phyloP scores from a whole-genome alignment of 2,329 filamentous ascomycete species.

The Xylogone sp. region DNA sequence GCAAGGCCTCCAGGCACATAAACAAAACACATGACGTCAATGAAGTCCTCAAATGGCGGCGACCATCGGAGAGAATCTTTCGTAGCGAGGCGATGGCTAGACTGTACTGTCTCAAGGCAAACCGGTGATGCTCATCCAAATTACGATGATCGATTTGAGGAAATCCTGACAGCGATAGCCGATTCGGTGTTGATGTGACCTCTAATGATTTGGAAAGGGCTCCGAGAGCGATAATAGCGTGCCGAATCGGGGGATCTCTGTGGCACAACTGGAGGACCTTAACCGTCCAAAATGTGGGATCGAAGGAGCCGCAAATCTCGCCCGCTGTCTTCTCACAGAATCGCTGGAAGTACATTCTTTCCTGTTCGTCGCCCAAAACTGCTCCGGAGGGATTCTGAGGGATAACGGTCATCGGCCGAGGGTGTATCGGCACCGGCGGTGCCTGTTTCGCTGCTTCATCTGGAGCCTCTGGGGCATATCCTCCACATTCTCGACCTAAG shows the following conservation, averaged over 20 bases:
- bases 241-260: slow-evolving; percentile 24
- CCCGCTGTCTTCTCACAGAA: slow-evolving; percentile 28
- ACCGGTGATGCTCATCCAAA: slow-evolving; percentile 27
- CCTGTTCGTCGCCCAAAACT: slow-evolving; percentile 20
- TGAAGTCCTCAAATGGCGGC: slow-evolving; percentile 25
- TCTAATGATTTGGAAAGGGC: slow-evolving; percentile 26
- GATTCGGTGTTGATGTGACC: slow-evolving; percentile 25
- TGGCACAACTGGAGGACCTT: slow-evolving; percentile 29
- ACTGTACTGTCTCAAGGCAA: slow-evolving; percentile 25
- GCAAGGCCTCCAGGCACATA: slow-evolving; percentile 28
- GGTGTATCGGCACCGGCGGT: slow-evolving; percentile 24
- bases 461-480: slow-evolving; percentile 24
- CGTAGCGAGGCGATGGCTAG: slow-evolving; percentile 24
- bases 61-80: slow-evolving; percentile 22
- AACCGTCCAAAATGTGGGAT: slow-evolving; percentile 27
- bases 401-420: slow-evolving; percentile 25
- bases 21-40: slow-evolving; percentile 27
- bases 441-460: slow-evolving; percentile 21
- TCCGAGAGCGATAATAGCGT: slow-evolving; percentile 26
- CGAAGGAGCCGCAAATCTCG: slow-evolving; percentile 26
- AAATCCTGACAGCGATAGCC: slow-evolving; percentile 26
- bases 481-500: slow-evolving; percentile 28
- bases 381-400: slow-evolving; percentile 23
- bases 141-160: slow-evolving; percentile 26
- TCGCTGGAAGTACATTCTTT: slow-evolving; percentile 27